Conservation (phyloP, 495 filamentous ascomycete species). For the Penicillium taxi region DNA sequence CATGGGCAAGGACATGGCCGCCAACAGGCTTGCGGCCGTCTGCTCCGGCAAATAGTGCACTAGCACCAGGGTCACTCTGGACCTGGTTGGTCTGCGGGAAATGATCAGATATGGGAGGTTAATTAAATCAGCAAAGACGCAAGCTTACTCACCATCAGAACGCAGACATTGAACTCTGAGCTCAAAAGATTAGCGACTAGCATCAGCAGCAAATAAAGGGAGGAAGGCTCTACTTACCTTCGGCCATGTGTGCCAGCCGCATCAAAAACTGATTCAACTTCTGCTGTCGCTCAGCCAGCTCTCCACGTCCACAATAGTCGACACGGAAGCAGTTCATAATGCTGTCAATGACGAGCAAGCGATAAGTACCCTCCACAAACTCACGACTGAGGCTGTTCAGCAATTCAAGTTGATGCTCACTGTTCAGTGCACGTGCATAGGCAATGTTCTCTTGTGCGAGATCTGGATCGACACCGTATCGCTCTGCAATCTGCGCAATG, state of each 20-base stretch:
- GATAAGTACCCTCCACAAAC: constrained; percentile 62
- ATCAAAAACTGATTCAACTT: constrained; percentile 65
- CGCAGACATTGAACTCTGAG: constrained; percentile 69
- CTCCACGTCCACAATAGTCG: constrained; percentile 66
- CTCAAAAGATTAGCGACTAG: neutral
- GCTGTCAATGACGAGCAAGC: constrained; percentile 68
- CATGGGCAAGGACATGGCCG: constrained; percentile 74
- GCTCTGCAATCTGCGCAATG: constrained; percentile 64
- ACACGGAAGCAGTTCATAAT: constrained; percentile 74
- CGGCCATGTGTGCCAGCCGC: constrained; percentile 64
- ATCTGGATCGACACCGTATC: constrained; percentile 62
- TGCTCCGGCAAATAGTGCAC: constrained; percentile 68
- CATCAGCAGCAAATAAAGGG: neutral
- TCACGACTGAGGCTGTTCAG: constrained; percentile 57
- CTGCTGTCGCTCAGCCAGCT: constrained; percentile 69
- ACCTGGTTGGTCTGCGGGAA: constrained; percentile 64
- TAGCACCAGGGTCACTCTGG: constrained; percentile 73
- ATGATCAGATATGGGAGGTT: neutral
- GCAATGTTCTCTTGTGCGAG: constrained; percentile 67
- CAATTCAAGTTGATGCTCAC: constrained; percentile 66
- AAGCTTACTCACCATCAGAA: constrained; percentile 52
- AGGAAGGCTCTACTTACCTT: constrained; percentile 37
- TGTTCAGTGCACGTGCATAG: constrained; percentile 64
- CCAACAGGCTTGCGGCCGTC: constrained; percentile 71
- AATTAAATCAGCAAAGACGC: neutral